These are phyloP conservation scores for Hyaloscypha hepaticicola DNA, from an alignment of 495 filamentous ascomycete genomes.

Conservation along the genomic window DNA sequence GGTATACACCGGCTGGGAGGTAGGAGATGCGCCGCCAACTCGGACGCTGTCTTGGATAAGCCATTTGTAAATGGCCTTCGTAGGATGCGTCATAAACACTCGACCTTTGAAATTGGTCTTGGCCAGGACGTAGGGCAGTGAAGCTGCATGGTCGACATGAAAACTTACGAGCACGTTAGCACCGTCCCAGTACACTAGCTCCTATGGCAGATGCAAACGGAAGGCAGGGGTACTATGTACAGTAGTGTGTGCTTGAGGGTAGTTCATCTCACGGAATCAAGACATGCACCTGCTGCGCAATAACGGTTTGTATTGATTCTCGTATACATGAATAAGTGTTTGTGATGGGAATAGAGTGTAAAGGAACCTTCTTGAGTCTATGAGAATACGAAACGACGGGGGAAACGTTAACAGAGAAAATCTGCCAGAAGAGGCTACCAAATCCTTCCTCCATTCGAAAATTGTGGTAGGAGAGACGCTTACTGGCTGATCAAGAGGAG, in stretches of 20 bases:
- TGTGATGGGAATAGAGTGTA: background rate
- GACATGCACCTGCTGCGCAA: constrained; percentile 23
- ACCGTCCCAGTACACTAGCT: background rate
- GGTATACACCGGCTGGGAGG: constrained; percentile 77
- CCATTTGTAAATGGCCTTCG: constrained; percentile 99
- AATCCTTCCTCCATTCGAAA: constrained; percentile 3
- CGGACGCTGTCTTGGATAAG: constrained; percentile 94
- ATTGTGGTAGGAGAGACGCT: constrained; percentile 43
- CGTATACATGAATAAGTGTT: constrained; percentile 29
- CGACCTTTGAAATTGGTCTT: constrained; percentile 97
- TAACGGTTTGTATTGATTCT: constrained; percentile 36
- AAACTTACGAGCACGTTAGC: constrained; percentile 60
- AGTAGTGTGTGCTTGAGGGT: constrained; percentile 15
- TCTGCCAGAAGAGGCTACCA: background rate
- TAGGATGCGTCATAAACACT: constrained; percentile 98
- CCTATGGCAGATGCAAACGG: background rate
- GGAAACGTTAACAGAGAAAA: background rate
- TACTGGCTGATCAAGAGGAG: constrained; percentile 98
- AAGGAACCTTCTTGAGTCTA: background rate
- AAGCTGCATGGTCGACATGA: constrained; percentile 95
- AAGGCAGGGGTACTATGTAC: constrained; percentile 27
- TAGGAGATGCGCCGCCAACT: constrained; percentile 76
- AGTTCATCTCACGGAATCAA: constrained; percentile 33
- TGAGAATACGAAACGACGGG: background rate
- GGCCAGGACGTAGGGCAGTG: constrained; percentile 91